A percentile compares a stretch with the other conserved stretches of the same genome.
These are phyloP conservation scores for Noccaea bulbosa DNA, from an alignment of 345 rosid species.

Conservation along the genomic window DNA sequence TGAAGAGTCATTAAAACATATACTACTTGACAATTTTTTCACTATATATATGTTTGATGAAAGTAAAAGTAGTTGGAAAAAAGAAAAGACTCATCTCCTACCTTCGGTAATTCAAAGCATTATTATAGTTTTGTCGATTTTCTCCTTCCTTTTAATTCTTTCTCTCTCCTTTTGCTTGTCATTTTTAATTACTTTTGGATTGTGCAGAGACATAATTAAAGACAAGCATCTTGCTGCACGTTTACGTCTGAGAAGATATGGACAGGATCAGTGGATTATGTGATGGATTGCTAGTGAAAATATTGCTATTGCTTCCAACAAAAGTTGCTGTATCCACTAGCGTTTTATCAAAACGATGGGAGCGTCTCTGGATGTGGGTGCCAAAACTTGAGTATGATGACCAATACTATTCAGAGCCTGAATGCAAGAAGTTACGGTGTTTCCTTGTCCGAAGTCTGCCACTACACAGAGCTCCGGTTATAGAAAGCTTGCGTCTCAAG, in stretches of 20 bases:
- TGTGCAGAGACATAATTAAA: background rate
- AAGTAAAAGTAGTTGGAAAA: background rate
- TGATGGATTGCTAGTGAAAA: constrained; percentile 6
- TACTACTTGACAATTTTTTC: background rate
- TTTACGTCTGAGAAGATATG: constrained; percentile 11
- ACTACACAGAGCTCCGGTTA: background rate
- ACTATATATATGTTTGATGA: background rate
- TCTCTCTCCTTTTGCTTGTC: background rate
- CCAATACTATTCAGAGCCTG: background rate
- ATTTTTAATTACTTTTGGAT: background rate
- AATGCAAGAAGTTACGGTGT: constrained; percentile 4
- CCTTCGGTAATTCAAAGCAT: background rate
- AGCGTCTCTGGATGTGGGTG: constrained; percentile 5
- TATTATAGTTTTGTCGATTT: background rate
- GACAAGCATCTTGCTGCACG: background rate
- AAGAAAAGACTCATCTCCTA: constrained; percentile 2
- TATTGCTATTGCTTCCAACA: constrained; percentile 2
- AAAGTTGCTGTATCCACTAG: constrained; percentile 20
- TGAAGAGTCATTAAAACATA: background rate
- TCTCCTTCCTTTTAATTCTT: background rate
- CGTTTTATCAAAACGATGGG: constrained; percentile 14
- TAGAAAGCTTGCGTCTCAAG: constrained; percentile 14
- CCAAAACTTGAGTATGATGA: constrained; percentile 5
- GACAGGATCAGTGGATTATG: background rate
- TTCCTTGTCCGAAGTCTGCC: background rate